These are phyloP conservation scores for Hypomyces perniciosus DNA, from an alignment of 2,329 filamentous ascomycete species.

Conservation along the genomic window DNA sequence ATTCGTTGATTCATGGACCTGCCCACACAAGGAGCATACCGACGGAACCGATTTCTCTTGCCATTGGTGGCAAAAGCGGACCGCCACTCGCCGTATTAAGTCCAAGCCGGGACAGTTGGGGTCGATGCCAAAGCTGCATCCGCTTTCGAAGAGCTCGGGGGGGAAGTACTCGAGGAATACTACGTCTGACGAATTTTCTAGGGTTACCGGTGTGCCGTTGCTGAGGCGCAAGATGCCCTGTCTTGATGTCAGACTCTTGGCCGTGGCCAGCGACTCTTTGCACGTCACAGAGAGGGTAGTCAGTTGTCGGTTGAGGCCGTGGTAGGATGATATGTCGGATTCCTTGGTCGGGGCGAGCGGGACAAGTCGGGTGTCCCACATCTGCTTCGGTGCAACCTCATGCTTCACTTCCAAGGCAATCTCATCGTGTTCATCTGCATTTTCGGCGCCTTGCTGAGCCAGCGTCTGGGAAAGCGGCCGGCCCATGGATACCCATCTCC, in stretches of 20 bases:
- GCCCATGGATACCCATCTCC: conserved; percentile 18
- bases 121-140: conserved; percentile 21
- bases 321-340: conserved; percentile 30
- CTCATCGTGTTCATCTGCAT: conserved; percentile 16
- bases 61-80: conserved; percentile 39
- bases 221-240: conserved; percentile 20
- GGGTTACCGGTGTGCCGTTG: conserved; percentile 24
- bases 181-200: conserved; percentile 25
- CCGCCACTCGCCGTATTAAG: conserved; percentile 33
- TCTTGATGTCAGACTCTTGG: conserved; percentile 16
- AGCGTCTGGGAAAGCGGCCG: conserved; percentile 1
- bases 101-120: conserved; percentile 25
- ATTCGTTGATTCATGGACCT: conserved; percentile 21
- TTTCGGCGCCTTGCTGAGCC: conserved; percentile 7
- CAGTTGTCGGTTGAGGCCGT: conserved; percentile 23
- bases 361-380: conserved; percentile 17
- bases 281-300: conserved; percentile 22
- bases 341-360: conserved; percentile 23
- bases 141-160: conserved; percentile 21
- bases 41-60: conserved; percentile 21
- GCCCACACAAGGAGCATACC: conserved; percentile 30
- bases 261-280: conserved; percentile 21
- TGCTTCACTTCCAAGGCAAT: conserved; percentile 19
- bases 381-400: conserved; percentile 17
- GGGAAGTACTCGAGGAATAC: conserved; percentile 32